Evolutionary conservation across 2,329 filamentous ascomycete genomes (phyloP).

Genomic region (Talaromyces sp.): DNA sequence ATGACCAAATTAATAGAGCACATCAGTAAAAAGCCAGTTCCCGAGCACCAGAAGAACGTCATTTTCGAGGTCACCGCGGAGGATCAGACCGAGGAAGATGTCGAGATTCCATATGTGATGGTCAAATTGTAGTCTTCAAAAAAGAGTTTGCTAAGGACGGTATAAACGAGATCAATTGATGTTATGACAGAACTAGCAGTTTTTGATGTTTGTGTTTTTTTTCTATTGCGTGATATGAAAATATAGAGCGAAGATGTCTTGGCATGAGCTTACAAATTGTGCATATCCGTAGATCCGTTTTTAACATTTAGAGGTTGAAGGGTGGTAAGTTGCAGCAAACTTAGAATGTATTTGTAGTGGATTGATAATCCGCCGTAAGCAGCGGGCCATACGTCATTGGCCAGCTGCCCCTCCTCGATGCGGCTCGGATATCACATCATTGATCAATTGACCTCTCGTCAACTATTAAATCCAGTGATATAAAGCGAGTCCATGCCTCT

Average conservation of each 20-base stretch:
- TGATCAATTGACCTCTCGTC: background rate
- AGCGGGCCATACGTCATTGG: background rate
- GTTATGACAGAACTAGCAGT: background rate
- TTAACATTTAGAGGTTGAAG: background rate
- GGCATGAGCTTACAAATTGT: background rate
- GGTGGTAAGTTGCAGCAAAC: background rate
- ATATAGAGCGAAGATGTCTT: background rate
- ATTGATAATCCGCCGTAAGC: conserved; percentile 1
- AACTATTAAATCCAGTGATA: background rate
- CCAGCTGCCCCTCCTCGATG: background rate
- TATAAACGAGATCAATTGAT: background rate
- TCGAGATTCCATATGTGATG: conserved; percentile 96
- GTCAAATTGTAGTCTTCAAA: conserved; percentile 55
- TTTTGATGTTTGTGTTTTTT: background rate
- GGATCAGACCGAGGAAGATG: conserved; percentile 83
- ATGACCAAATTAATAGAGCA: conserved; percentile 82
- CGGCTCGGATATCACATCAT: background rate
- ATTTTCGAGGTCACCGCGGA: conserved; percentile 96
- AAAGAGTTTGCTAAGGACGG: background rate
- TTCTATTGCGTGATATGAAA: background rate
- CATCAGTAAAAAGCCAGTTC: conserved; percentile 88
- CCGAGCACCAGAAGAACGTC: conserved; percentile 86
- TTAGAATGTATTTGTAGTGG: background rate
- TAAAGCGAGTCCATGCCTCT: background rate
- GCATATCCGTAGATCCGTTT: background rate